Conservation (phyloP, 768 basidiomycete species). For the Kockovaella imperatae region DNA sequence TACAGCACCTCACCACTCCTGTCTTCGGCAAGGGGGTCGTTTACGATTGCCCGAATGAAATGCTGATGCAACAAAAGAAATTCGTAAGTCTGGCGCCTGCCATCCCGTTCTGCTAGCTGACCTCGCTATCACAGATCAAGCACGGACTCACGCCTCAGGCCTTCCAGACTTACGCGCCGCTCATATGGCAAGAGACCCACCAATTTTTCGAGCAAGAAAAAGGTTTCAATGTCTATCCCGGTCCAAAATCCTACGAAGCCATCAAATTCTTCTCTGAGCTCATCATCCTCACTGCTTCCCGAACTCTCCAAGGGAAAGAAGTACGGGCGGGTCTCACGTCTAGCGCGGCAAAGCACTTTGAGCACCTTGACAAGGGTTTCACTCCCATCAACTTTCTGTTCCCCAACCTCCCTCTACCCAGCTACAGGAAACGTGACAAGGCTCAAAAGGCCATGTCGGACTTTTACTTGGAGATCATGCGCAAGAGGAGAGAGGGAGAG, state of each 20-base stretch:
- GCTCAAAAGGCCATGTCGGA: slow-evolving; percentile 90
- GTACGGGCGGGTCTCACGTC: slow-evolving; percentile 72
- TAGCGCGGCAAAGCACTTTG: slow-evolving; percentile 72
- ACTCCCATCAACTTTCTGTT: slow-evolving; percentile 93
- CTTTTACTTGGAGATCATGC: slow-evolving; percentile 82
- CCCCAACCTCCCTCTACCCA: slow-evolving; percentile 82
- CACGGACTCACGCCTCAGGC: slow-evolving; percentile 88
- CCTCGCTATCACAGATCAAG: slow-evolving; percentile 54
- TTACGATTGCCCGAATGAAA: slow-evolving; percentile 90
- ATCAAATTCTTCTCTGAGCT: slow-evolving; percentile 71
- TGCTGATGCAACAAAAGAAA: slow-evolving; percentile 98
- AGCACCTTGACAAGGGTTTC: slow-evolving; percentile 90
- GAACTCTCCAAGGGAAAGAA: slow-evolving; percentile 88
- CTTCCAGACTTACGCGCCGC: slow-evolving; percentile 71
- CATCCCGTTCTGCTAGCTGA: not conserved
- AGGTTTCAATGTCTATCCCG: slow-evolving; percentile 55
- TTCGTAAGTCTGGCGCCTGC: slow-evolving; percentile 50
- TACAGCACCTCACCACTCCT: slow-evolving; percentile 79
- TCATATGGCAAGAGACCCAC: slow-evolving; percentile 60
- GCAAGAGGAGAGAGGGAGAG: slow-evolving; percentile 55
- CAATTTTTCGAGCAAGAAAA: slow-evolving; percentile 64
- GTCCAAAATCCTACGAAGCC: slow-evolving; percentile 52
- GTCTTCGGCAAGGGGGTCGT: slow-evolving; percentile 97
- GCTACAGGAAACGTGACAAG: slow-evolving; percentile 76
- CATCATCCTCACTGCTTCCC: slow-evolving; percentile 87